Conservation (phyloP, 2,329 filamentous ascomycete genomes). For the Cercospora zeae-maydis region DNA sequence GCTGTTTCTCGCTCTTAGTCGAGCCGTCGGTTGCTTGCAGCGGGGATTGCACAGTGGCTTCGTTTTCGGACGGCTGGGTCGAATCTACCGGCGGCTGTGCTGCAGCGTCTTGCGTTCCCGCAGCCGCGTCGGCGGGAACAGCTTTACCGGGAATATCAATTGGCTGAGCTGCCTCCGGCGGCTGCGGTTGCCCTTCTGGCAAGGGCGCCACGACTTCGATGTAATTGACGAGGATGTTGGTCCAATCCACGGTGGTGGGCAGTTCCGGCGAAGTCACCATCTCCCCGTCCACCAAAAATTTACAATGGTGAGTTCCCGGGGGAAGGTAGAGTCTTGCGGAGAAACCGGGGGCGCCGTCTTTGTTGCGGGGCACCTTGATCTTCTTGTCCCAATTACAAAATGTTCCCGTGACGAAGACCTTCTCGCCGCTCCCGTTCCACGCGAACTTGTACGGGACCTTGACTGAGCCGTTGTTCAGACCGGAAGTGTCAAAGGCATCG, state of each 20-base stretch:
- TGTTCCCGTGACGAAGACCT: slow-evolving; percentile 93
- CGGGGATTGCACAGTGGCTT: slow-evolving; percentile 18
- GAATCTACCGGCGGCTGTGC: slow-evolving; percentile 56
- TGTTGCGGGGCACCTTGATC: slow-evolving; percentile 73
- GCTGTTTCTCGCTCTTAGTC: slow-evolving; percentile 14
- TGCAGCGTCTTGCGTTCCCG: slow-evolving; percentile 21
- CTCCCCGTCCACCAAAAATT: slow-evolving; percentile 90
- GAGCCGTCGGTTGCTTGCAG: slow-evolving; percentile 24
- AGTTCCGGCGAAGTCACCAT: slow-evolving; percentile 85
- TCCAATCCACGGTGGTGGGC: slow-evolving; percentile 94
- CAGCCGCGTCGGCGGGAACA: slow-evolving; percentile 25
- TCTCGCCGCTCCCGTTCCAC: slow-evolving; percentile 75
- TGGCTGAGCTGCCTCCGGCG: slow-evolving; percentile 30
- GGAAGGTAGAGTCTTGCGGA: slow-evolving; percentile 77
- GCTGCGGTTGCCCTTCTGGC: slow-evolving; percentile 25
- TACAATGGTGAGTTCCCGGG: slow-evolving; percentile 92
- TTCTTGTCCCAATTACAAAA: slow-evolving; percentile 98
- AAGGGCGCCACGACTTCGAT: slow-evolving; percentile 65
- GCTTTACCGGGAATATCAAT: slow-evolving; percentile 33
- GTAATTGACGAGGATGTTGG: slow-evolving; percentile 97
- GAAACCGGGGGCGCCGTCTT: slow-evolving; percentile 55
- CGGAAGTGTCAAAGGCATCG: slow-evolving; percentile 63
- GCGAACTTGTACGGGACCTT: slow-evolving; percentile 81
- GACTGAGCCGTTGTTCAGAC: slow-evolving; percentile 64
- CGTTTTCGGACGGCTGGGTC: slow-evolving; percentile 27